These are phyloP conservation scores for Podila epicladia DNA, from an alignment of 192 early-diverging fungal genomes.

Conservation along the genomic window DNA sequence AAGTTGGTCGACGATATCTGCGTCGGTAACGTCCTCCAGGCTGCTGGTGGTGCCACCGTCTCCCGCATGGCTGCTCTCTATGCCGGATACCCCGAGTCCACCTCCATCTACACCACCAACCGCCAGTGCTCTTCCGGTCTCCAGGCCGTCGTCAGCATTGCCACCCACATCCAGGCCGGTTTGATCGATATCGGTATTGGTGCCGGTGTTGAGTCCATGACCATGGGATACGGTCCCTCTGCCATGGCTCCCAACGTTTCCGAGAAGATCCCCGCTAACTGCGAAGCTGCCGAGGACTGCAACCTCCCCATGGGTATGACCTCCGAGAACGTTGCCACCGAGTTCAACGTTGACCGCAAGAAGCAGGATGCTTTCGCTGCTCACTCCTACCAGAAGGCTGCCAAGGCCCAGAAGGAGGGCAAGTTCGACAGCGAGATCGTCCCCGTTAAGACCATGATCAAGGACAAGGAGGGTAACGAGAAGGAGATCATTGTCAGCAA, in stretches of 20 bases:
- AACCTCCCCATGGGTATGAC: conserved; percentile 91
- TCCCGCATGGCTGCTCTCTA: conserved; percentile 91
- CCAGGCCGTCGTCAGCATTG: conserved; percentile 87
- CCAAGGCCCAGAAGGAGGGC: conserved; percentile 88
- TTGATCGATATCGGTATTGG: conserved; percentile 93
- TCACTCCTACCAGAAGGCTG: conserved; percentile 84
- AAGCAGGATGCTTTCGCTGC: conserved; percentile 94
- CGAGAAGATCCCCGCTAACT: conserved; percentile 76
- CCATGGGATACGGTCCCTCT: conserved; percentile 83
- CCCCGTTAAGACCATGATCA: conserved; percentile 77
- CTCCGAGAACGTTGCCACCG: conserved; percentile 95
- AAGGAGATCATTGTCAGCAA: conserved; percentile 73
- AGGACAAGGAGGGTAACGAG: conserved; percentile 85
- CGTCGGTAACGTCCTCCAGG: conserved; percentile 92
- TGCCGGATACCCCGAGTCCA: conserved; percentile 87
- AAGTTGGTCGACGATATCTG: conserved; percentile 89
- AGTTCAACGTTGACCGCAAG: conserved; percentile 86
- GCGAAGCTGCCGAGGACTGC: conserved; percentile 81
- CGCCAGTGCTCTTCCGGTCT: conserved; percentile 94
- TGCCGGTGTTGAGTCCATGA: conserved; percentile 94
- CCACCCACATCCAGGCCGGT: conserved; percentile 84
- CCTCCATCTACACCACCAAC: conserved; percentile 89
- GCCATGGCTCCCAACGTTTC: conserved; percentile 81
- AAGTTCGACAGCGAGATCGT: conserved; percentile 93
- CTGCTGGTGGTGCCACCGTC: conserved; percentile 89